Base-by-base conservation (phyloP, 2,329 filamentous ascomycete genomes). In the Calycina marina region DNA sequence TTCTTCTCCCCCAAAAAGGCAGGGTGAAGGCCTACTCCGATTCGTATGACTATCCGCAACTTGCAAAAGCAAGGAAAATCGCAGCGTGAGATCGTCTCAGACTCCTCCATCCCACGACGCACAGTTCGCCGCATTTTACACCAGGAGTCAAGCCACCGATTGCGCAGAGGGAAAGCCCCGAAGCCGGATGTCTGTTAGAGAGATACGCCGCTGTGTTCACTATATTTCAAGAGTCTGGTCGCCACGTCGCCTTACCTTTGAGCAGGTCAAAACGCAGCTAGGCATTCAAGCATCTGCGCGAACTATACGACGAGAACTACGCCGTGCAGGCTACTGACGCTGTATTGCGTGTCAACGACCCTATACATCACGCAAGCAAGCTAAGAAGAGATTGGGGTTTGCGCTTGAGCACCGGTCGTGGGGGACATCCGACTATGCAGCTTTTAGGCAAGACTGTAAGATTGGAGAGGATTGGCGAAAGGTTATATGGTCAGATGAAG, bases 331-430 rank as follows among this genome's bases (percentile, higher is more conserved):
- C 26, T 34, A 29, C 14, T 18, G 28, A 34, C 27, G 28, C 18
- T 35, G 26, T 35, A 30, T 35, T 30, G 24, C 29, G 12, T 30
- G 26, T 14, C 18, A 14, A 9, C 16, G 32, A 15, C 32, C 18
- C 17, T 35, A 5, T 30, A 30, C 30, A 6, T 35, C 18, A 25
- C 8, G 25, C 15, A 25, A 30, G n/a, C 27, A 35, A 35, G 32
- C 27, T 24, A 35, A 35, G 20, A 35, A 30, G 27, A 15, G 32
- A 14, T 14, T 29, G n/a, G 10, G 4, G 5, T 35, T 35, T 25
- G 18, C 20, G 6, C 15, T 6, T 5, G 25, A 30, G 13, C 17
- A 35, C 14, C 13, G 18, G 27, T 30, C n/a, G 18, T 30, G 10
- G 32, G 32, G 27, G 15, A 25, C 27, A 11, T 25, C 25, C 11